Evolutionary conservation across 2,329 filamentous ascomycete species (phyloP), one percentile per base, ranked within the genome.

Genomic region (Sphaceloma murrayae): DNA sequence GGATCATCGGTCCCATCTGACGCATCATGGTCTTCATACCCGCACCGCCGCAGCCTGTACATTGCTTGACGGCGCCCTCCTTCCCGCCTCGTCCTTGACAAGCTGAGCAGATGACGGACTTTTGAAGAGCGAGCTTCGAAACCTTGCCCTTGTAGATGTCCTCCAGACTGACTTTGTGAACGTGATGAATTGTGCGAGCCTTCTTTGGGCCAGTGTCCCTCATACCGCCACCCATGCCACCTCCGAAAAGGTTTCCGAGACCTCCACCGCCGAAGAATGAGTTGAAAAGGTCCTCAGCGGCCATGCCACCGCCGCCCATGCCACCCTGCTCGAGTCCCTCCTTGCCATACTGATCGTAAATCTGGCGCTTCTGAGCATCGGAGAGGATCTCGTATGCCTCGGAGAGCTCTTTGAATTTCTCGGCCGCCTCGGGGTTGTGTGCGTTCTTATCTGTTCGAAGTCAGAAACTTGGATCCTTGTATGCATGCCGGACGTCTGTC

Each of bases 21-120:
- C 93, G 84, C 91, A 98, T 95, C 89, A 98, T 96, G 30, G 85
- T 95, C 82, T 96, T 96, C 85, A 95, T 94, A 67, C 91, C 91
- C 52, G 83, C 78, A 53, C 91, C 91, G 58, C 94, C 86, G 65
- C 91, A 98, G 59, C 86, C 84, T 30, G 77, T 62, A 67, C 91
- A 98, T 58, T 83, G 85, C 71, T 88, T 89, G 53, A 96, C 89
- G n/a, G 91, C 85, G 52, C 91, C 91, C 53, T 96, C 89, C 73
- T 98, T 98, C 54, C 91, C 91, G 59, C 91, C 91, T 48, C 87
- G 79, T 51, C 91, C 91, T 48, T 91, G 82, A 65, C 91, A 98
- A 69, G 88, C 88, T 53, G 85, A 73, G 73, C 91, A 98, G 67
- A 98, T 91, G 63, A 98, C 82, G 9, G 89, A 96, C 62, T 94